Evolutionary conservation across 1,139 yeast genomes (phyloP).

Genomic region (Sugiyamaella neomexicana): DNA sequence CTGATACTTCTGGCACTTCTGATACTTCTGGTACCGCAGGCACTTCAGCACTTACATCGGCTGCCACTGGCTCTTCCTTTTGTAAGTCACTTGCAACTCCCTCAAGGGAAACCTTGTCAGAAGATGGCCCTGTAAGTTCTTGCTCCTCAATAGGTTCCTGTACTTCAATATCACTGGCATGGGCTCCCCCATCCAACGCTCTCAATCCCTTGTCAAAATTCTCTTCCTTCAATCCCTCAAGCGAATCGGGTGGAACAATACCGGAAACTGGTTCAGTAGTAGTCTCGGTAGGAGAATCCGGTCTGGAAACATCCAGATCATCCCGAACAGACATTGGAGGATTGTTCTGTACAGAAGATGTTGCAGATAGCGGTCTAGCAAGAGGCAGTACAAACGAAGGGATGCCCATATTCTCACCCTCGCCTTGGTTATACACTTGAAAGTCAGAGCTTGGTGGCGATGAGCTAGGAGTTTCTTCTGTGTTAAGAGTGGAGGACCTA

Average conservation of each 20-base stretch:
- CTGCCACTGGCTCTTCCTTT: no score
- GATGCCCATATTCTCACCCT: slow-evolving; percentile 45
- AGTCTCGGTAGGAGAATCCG: slow-evolving; percentile 51
- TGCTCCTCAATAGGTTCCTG: not conserved
- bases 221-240: slow-evolving; percentile 20
- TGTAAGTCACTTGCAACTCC: no score
- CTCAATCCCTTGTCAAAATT: slow-evolving; percentile 9
- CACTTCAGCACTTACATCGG: no score
- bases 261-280: slow-evolving; percentile 39
- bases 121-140: not conserved
- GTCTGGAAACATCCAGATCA: slow-evolving; percentile 64
- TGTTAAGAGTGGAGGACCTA: slow-evolving; percentile 45
- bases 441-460: slow-evolving; percentile 54
- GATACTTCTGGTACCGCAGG: no score
- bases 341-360: slow-evolving; percentile 89
- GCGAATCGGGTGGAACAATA: slow-evolving; percentile 33
- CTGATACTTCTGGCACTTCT: no score
- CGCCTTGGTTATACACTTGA: slow-evolving; percentile 34
- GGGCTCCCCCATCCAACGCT: slow-evolving; percentile 8
- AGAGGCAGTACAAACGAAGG: slow-evolving; percentile 48
- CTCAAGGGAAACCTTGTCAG: no score
- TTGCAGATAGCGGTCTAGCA: slow-evolving; percentile 73
- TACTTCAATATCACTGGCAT: slow-evolving; percentile 10
- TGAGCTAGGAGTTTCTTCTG: slow-evolving; percentile 56
- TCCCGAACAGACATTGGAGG: slow-evolving; percentile 88